Evolutionary conservation across 202 grass and related monocot genomes (phyloP).

Genomic region (Elaeis oleifera): DNA sequence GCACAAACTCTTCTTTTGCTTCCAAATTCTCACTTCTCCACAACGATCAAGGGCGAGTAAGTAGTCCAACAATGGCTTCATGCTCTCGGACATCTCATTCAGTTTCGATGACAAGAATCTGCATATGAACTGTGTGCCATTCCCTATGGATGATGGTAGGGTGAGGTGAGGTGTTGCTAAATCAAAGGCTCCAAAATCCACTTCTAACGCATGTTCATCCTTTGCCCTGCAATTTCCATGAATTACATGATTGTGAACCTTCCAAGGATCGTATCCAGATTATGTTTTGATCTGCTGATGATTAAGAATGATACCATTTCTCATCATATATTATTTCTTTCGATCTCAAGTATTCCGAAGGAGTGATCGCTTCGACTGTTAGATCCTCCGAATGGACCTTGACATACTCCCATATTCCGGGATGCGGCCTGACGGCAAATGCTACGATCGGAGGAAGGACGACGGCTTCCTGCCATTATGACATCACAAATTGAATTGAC

Average conservation of each 20-base stretch:
- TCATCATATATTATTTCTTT: slow-evolving; percentile 89
- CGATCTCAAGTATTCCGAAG: slow-evolving; percentile 73
- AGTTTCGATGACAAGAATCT: slow-evolving; percentile 75
- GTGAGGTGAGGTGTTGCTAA: slow-evolving; percentile 63
- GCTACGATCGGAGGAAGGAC: slow-evolving; percentile 76
- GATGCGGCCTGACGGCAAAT: slow-evolving; percentile 76
- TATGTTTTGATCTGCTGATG: too few species aligned
- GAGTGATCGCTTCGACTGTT: slow-evolving; percentile 67
- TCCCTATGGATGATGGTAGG: slow-evolving; percentile 79
- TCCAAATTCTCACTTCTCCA: slow-evolving; percentile 45
- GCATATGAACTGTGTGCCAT: slow-evolving; percentile 68
- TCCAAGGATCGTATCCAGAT: too few species aligned
- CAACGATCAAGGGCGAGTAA: slow-evolving; percentile 54
- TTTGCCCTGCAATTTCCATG: slow-evolving; percentile 58
- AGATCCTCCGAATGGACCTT: slow-evolving; percentile 74
- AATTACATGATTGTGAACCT: background rate
- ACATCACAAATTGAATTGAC: too few species aligned
- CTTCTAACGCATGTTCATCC: slow-evolving; percentile 69
- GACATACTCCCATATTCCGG: slow-evolving; percentile 87
- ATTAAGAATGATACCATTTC: slow-evolving; percentile 40
- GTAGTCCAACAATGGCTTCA: slow-evolving; percentile 74
- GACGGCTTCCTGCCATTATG: slow-evolving; percentile 58
- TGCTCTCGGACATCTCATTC: slow-evolving; percentile 43
- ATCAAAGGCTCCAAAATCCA: slow-evolving; percentile 77
- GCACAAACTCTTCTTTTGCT: too few species aligned